Evolutionary conservation across 176 grass and related monocot species (phyloP).

Genomic region (Oryza longistaminata): DNA sequence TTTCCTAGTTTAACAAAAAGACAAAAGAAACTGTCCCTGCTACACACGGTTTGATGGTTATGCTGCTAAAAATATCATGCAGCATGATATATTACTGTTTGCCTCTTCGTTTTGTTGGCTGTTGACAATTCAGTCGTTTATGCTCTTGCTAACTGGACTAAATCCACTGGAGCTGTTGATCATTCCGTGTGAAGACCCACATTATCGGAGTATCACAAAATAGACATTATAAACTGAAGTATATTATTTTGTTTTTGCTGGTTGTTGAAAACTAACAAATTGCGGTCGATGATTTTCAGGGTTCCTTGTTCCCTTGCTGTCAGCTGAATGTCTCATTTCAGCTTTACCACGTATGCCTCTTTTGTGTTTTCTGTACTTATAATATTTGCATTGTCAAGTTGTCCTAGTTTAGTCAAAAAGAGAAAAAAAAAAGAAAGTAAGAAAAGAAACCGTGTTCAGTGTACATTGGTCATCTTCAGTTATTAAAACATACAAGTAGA

Average conservation of each 20-base stretch:
- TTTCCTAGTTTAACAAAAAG: neutral
- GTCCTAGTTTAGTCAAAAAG: neutral
- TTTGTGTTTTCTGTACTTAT: constrained; percentile 11
- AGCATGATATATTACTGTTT: neutral
- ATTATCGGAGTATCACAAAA: neutral
- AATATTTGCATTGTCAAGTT: neutral
- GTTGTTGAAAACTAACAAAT: constrained; percentile 19
- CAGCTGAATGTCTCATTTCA: constrained; percentile 1
- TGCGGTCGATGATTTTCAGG: constrained; percentile 18
- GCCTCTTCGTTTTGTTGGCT: neutral
- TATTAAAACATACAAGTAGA: constrained; percentile 1
- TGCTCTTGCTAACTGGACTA: neutral
- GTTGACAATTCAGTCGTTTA: neutral
- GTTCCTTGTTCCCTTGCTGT: constrained; percentile 34
- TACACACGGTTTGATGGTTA: neutral
- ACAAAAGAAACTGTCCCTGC: neutral
- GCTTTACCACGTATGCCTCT: neutral
- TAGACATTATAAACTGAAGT: neutral
- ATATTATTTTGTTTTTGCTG: neutral
- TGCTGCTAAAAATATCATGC: neutral
- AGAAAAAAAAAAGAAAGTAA: neutral
- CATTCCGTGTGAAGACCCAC: neutral
- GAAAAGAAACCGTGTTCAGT: neutral
- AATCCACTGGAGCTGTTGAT: neutral
- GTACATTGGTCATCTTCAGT: neutral